Percentiles rank a stretch among this genome's conserved stretches.
phyloP scores from a whole-genome alignment of 257 asterid genomes.

The Asclepias syriaca region DNA sequence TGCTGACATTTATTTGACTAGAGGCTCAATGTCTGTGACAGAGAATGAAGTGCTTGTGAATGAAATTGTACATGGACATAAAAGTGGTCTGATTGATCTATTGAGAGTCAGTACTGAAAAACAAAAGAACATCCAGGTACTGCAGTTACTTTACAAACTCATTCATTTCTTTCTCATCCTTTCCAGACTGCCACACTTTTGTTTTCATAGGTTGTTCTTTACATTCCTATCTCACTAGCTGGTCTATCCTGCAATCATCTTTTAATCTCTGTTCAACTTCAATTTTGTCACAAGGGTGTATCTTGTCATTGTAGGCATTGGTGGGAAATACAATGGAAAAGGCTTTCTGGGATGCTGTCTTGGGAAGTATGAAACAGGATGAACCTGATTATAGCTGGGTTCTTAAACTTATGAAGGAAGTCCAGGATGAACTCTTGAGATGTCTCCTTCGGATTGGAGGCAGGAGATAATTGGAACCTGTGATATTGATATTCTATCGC shows the following conservation, averaged over 20 bases:
- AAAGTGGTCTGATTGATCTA: conserved; percentile 34
- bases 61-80: conserved; percentile 68
- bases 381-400: conserved; percentile 54
- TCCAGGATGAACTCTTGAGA: conserved; percentile 62
- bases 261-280: background rate
- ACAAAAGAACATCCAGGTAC: conserved; percentile 46
- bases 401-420: conserved; percentile 73
- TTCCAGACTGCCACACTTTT: background rate
- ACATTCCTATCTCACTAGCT: background rate
- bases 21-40: conserved; percentile 8
- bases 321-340: conserved; percentile 63
- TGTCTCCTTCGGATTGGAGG: conserved; percentile 83
- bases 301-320: conserved; percentile 34
- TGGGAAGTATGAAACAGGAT: conserved; percentile 63
- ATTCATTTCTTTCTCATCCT: background rate
- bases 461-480: conserved; percentile 56
- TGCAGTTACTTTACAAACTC: background rate
- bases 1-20: conserved; percentile 22
- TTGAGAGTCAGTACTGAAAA: conserved; percentile 25
- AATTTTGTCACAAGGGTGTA: background rate
- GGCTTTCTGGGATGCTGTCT: conserved; percentile 86
- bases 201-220: background rate
- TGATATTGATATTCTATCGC: conserved; percentile 65
- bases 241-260: background rate
- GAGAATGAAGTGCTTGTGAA: conserved; percentile 74